phyloP scores from a whole-genome alignment of 1,139 yeast genomes.

The Sugiyamaella neomexicana region DNA sequence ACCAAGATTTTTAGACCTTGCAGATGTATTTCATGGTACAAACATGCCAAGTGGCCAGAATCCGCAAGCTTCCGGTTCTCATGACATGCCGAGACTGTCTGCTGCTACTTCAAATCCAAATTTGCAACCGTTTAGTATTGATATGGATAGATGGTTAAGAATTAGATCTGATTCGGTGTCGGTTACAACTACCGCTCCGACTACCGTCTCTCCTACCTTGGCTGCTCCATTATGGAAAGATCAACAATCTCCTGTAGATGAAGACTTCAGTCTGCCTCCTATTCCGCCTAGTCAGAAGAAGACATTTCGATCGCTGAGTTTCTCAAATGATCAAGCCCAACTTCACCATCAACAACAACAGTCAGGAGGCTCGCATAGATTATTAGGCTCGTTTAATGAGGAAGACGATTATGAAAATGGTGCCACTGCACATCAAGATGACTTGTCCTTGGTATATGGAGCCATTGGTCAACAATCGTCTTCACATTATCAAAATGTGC shows the following conservation, averaged over 20 bases:
- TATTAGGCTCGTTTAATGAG: constrained; percentile 29
- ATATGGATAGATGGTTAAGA: constrained; percentile 12
- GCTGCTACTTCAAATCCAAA: constrained; percentile 15
- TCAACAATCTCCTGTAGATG: constrained; percentile 16
- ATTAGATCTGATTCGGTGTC: constrained; percentile 1
- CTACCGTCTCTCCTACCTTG: not conserved
- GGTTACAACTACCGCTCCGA: not conserved
- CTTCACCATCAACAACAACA: constrained; percentile 12
- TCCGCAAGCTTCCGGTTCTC: not conserved
- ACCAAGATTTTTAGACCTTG: constrained; percentile 22
- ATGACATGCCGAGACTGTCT: constrained; percentile 9
- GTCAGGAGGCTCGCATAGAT: constrained; percentile 17
- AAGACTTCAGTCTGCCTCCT: constrained; percentile 19
- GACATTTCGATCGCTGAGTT: constrained; percentile 27
- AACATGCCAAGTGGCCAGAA: not conserved
- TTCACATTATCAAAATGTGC: constrained; percentile 9
- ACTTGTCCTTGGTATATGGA: constrained; percentile 13
- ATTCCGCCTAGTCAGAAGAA: constrained; percentile 25
- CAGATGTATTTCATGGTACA: constrained; percentile 11
- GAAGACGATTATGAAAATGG: constrained; percentile 23
- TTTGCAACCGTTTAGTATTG: constrained; percentile 5
- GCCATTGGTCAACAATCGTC: constrained; percentile 24
- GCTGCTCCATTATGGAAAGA: constrained; percentile 12
- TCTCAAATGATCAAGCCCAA: constrained; percentile 24
- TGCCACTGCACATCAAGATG: not conserved